A percentile compares a stretch with the other conserved stretches of the same genome.
These are phyloP conservation scores for Phytophthora vignae DNA, from an alignment of 352 stramenopile species.

Conservation along the genomic window DNA sequence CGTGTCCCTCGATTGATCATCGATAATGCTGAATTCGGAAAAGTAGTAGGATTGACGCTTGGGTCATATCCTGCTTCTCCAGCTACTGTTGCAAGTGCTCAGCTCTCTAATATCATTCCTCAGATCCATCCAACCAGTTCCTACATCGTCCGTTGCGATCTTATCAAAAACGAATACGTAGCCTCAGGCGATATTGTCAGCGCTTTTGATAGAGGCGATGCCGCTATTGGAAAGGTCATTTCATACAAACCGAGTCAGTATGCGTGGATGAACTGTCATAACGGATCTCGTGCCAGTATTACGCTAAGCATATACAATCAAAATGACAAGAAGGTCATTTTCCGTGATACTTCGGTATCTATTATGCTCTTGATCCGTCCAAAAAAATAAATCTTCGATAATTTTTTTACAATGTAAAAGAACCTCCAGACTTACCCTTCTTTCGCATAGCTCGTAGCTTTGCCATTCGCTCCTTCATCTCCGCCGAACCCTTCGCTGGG, in stretches of 20 bases:
- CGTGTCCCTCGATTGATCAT: slow-evolving; percentile 23
- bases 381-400: slow-evolving; percentile 13
- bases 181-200: slow-evolving; percentile 22
- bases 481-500: background rate
- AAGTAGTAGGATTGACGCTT: slow-evolving; percentile 11
- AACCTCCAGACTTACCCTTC: background rate
- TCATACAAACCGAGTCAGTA: slow-evolving; percentile 18
- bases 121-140: slow-evolving; percentile 9
- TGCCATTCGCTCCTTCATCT: slow-evolving; percentile 14
- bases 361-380: slow-evolving; percentile 19
- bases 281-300: slow-evolving; percentile 15
- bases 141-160: slow-evolving; percentile 28
- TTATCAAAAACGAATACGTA: slow-evolving; percentile 32
- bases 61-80: slow-evolving; percentile 18
- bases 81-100: slow-evolving; percentile 8
- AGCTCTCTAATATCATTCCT: slow-evolving; percentile 13
- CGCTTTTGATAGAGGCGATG: slow-evolving; percentile 23
- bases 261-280: slow-evolving; percentile 22
- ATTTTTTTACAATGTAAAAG: slow-evolving; percentile 4
- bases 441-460: slow-evolving; percentile 6
- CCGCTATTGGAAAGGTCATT: slow-evolving; percentile 13
- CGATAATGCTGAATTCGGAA: slow-evolving; percentile 23
- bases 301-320: slow-evolving; percentile 25
- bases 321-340: slow-evolving; percentile 15
- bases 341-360: slow-evolving; percentile 4